These are phyloP conservation scores for Hydnomerulius pinastri DNA, from an alignment of 768 basidiomycete genomes.

Conservation along the genomic window DNA sequence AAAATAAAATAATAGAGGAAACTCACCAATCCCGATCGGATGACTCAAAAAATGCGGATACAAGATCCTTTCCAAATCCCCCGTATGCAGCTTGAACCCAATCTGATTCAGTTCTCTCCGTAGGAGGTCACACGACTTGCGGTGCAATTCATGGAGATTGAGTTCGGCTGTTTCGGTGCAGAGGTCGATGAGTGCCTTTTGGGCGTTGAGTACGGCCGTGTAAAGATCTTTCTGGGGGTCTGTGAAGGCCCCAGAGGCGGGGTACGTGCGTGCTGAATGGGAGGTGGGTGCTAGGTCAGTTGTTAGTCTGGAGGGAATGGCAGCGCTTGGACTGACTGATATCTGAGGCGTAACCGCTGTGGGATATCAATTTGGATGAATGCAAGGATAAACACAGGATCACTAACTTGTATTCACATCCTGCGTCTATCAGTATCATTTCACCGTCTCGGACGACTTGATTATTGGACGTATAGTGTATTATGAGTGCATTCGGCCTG, in stretches of 20 bases:
- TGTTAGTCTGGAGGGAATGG: neutral
- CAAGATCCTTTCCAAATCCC: conserved; percentile 66
- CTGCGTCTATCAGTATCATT: conserved; percentile 85
- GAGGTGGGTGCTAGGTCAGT: conserved; percentile 7
- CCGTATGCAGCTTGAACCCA: conserved; percentile 40
- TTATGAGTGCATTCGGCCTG: conserved; percentile 85
- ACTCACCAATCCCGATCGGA: conserved; percentile 84
- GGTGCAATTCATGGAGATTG: conserved; percentile 77
- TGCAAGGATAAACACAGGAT: conserved; percentile 1
- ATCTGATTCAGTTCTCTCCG: conserved; percentile 73
- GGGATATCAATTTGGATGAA: conserved; percentile 5
- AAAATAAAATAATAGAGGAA: neutral
- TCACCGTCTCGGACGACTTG: conserved; percentile 71
- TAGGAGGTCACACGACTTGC: conserved; percentile 65
- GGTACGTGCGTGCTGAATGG: conserved; percentile 78
- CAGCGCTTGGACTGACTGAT: conserved; percentile 75
- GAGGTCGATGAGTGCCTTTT: conserved; percentile 63
- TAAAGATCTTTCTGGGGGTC: conserved; percentile 85
- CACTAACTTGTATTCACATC: conserved; percentile 85
- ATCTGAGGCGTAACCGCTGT: conserved; percentile 90
- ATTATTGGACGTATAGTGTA: conserved; percentile 95
- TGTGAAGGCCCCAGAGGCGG: conserved; percentile 80
- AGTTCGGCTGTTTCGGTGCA: conserved; percentile 60
- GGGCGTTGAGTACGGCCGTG: conserved; percentile 68
- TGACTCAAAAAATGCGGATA: conserved; percentile 96